These are phyloP conservation scores for Ceriops decandra DNA, from an alignment of 345 rosid species.

Conservation along the genomic window DNA sequence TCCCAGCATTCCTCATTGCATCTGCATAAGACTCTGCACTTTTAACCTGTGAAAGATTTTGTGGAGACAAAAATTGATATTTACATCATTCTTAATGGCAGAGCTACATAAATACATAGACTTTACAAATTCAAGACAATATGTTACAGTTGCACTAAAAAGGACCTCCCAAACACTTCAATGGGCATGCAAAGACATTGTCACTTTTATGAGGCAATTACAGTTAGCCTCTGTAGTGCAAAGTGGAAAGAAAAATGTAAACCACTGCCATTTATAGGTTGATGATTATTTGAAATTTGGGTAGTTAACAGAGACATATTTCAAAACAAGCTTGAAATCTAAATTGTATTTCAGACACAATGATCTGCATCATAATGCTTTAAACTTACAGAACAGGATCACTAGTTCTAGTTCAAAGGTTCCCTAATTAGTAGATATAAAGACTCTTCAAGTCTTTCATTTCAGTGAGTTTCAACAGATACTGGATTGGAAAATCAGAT, in stretches of 20 bases:
- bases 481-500: neutral
- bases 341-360: neutral
- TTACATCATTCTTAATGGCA: neutral
- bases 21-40: constrained; percentile 69
- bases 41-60: constrained; percentile 44
- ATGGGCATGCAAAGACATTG: neutral
- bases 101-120: neutral
- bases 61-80: neutral
- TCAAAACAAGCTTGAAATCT: too few relatives aligned
- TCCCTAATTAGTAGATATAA: too few relatives aligned
- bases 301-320: too few relatives aligned
- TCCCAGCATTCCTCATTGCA: constrained; percentile 68
- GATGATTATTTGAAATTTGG: too few relatives aligned
- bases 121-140: neutral
- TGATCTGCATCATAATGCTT: neutral
- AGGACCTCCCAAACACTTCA: neutral
- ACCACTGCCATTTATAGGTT: too few relatives aligned
- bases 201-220: neutral
- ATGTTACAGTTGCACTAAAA: neutral
- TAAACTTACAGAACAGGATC: too few relatives aligned
- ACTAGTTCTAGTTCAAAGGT: too few relatives aligned
- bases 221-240: too few relatives aligned
- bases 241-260: too few relatives aligned
- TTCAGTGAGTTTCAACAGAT: too few relatives aligned
- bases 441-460: too few relatives aligned